Conservation (phyloP, 2,329 filamentous ascomycete genomes). For the Purpureocillium takamizusanense region DNA sequence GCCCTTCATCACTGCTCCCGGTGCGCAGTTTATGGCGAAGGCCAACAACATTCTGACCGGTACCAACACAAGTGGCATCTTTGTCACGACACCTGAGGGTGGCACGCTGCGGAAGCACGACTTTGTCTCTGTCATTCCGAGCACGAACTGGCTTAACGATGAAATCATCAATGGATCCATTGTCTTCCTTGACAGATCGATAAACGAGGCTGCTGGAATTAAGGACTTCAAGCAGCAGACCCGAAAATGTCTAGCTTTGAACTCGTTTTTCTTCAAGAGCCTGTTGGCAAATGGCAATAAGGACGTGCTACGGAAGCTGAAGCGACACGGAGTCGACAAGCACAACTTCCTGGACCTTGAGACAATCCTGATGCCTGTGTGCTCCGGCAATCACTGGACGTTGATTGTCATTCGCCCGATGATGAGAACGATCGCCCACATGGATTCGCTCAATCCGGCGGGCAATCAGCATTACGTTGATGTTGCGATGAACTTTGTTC, state of each 20-base stretch:
- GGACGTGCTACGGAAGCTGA: conserved; percentile 44
- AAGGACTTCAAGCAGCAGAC: conserved; percentile 33
- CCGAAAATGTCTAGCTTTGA: conserved; percentile 54
- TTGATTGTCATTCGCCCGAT: conserved; percentile 57
- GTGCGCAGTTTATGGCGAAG: conserved; percentile 15
- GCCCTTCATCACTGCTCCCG: conserved; percentile 18
- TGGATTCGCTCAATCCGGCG: conserved; percentile 52
- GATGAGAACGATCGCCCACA: conserved; percentile 52
- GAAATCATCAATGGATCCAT: conserved; percentile 64
- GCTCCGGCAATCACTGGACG: conserved; percentile 59
- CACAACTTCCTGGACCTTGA: conserved; percentile 56
- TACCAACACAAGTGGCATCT: conserved; percentile 18
- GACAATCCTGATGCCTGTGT: conserved; percentile 62
- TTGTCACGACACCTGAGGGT: conserved; percentile 39
- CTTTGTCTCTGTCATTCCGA: conserved; percentile 51
- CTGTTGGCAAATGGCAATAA: conserved; percentile 38
- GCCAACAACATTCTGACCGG: conserved; percentile 23
- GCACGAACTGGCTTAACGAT: conserved; percentile 64
- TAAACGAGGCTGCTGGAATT: conserved; percentile 48
- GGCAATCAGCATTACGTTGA: conserved; percentile 31
- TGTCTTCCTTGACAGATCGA: conserved; percentile 46
- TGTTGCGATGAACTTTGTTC: conserved; percentile 44
- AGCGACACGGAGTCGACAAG: conserved; percentile 46
- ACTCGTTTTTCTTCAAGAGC: conserved; percentile 56
- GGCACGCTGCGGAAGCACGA: conserved; percentile 45